Evolutionary conservation across 331 rosid genomes (phyloP).

Genomic region (Prunus yedoensis): DNA sequence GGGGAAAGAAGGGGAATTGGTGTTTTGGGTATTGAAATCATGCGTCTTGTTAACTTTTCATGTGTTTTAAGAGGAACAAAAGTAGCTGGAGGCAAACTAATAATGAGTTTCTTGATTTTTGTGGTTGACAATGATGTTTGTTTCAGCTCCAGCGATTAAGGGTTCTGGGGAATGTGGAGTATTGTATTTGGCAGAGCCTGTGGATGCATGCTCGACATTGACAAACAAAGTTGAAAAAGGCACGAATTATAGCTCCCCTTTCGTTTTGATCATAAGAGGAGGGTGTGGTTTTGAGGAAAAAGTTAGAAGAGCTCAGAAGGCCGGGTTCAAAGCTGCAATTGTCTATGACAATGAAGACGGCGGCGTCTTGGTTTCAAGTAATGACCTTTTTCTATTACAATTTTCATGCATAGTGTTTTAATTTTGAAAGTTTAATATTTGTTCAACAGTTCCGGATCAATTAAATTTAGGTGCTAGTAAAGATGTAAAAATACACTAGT

Average conservation of each 20-base stretch:
- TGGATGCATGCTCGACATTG: constrained; percentile 79
- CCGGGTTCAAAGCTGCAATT: constrained; percentile 90
- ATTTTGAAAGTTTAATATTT: neutral
- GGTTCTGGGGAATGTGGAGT: constrained; percentile 80
- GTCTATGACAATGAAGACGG: constrained; percentile 74
- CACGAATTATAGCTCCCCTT: constrained; percentile 57
- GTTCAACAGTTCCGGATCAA: neutral
- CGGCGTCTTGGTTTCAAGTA: constrained; percentile 83
- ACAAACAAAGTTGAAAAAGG: constrained; percentile 45
- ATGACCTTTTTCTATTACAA: constrained; percentile 20
- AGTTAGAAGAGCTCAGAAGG: constrained; percentile 80
- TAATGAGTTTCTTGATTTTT: constrained; percentile 20
- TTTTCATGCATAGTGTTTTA: neutral
- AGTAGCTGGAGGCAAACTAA: too few relatives aligned
- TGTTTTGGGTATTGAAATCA: neutral
- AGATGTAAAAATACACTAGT: neutral
- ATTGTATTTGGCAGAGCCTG: constrained; percentile 80
- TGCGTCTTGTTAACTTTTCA: neutral
- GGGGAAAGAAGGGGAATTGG: neutral
- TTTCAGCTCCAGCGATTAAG: constrained; percentile 77
- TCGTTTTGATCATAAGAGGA: constrained; percentile 78
- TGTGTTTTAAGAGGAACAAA: neutral
- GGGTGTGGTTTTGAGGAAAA: constrained; percentile 97
- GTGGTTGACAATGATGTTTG: constrained; percentile 17
- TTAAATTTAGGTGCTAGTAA: neutral